Evolutionary conservation across 148 eudicot genomes (phyloP), one percentile per base, ranked within the genome.

Genomic region (Hydrangea macrophylla): DNA sequence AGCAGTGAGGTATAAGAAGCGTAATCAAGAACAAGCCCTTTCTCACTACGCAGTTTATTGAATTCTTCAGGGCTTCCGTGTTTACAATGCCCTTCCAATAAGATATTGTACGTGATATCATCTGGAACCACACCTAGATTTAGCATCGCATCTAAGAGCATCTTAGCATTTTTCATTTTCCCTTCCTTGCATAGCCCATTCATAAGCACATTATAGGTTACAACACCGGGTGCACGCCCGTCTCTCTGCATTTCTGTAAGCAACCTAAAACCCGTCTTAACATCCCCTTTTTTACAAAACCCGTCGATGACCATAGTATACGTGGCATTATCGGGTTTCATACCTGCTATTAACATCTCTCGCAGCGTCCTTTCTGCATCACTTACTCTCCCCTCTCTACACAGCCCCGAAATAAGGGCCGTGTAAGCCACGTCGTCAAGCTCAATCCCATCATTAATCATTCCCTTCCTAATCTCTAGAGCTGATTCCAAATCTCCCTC

Each of bases 131-230:
- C 79, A 39, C 93, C 96, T 7, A 85, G 45, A 75, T 88, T 86
- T 64, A 83, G 84, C 96, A 90, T 90, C 0, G 93, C 81, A 44
- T 85, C 74, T 44, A 90, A 76, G 13, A 90, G 79, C 86, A 79
- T 80, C 59, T 77, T 56, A 58, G 92, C 96, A 78, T 90, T 88
- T 70, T 85, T 90, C 83, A 85, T 84, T 81, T 87, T 84, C 32
- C 96, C 96, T 58, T 50, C 82, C 64, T 82, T 88, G 82, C 93
- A 90, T 20, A 83, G 67, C 36, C 96, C 96, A 71, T 87, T 83
- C 87, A 90, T 82, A 8, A 90, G 79, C 72, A 79, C 96, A 73
- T 90, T 90, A 63, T 90, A 90, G 11, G 96, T 84, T 30, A 84
- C 82, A 60, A 85, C 75, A 70, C 80, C 69, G 11, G 89, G 87